phyloP scores from a whole-genome alignment of 2,329 filamentous ascomycete genomes.

The Fusarium neocosmosporiellum region DNA sequence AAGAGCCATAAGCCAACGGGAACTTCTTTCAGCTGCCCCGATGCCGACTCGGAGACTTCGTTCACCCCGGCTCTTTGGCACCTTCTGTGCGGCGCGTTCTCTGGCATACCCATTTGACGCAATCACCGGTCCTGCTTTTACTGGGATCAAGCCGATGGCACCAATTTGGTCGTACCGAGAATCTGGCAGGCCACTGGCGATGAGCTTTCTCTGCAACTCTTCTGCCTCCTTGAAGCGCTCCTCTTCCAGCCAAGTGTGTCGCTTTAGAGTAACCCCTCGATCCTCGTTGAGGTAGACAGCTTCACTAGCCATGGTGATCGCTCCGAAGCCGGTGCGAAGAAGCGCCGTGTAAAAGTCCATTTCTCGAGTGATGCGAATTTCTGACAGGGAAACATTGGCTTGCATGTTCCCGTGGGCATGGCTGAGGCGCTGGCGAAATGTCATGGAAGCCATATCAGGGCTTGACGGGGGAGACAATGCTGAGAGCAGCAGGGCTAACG shows the following conservation, averaged over 20 bases:
- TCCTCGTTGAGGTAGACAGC: constrained; percentile 97
- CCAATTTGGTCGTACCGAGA: constrained; percentile 64
- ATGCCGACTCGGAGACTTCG: constrained; percentile 71
- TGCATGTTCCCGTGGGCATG: constrained; percentile 90
- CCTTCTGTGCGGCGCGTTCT: constrained; percentile 74
- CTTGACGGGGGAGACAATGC: constrained; percentile 56
- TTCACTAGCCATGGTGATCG: constrained; percentile 93
- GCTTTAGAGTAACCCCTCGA: constrained; percentile 75
- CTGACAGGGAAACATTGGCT: constrained; percentile 86
- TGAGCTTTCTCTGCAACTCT: constrained; percentile 63
- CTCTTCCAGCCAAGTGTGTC: constrained; percentile 91
- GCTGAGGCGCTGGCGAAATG: constrained; percentile 69
- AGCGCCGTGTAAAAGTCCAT: constrained; percentile 97
- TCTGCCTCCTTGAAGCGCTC: constrained; percentile 84
- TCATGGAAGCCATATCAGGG: constrained; percentile 46
- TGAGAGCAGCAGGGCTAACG: constrained; percentile 79
- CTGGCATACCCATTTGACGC: constrained; percentile 72
- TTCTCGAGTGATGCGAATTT: constrained; percentile 81
- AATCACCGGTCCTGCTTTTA: constrained; percentile 58
- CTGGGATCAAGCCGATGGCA: constrained; percentile 65
- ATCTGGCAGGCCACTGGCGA: constrained; percentile 58
- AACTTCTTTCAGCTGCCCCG: constrained; percentile 81
- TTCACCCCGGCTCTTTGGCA: constrained; percentile 59
- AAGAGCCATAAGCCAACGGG: constrained; percentile 79
- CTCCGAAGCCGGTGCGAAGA: constrained; percentile 85